Evolutionary conservation across 1,284 basidiomycete genomes (phyloP).

Genomic region (Schizophyllum commune): DNA sequence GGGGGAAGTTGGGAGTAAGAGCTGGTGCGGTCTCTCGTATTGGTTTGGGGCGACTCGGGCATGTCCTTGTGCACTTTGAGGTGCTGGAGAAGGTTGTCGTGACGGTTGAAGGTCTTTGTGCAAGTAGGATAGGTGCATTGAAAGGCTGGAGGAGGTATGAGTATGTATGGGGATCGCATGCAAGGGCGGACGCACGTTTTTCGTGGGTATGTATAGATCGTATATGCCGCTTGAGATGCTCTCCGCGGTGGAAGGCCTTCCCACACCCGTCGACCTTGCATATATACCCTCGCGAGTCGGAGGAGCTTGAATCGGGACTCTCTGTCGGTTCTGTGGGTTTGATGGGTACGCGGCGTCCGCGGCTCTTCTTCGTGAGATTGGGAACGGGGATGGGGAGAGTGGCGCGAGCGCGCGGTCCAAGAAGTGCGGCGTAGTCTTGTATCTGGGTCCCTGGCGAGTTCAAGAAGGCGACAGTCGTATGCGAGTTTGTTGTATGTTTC

Average conservation of each 20-base stretch:
- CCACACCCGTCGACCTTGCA: constrained; percentile 35
- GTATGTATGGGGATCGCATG: constrained; percentile 3
- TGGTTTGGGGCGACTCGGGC: neutral
- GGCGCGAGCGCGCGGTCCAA: constrained; percentile 17
- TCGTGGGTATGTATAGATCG: constrained; percentile 62
- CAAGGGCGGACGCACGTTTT: constrained; percentile 40
- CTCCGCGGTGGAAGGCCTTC: constrained; percentile 30
- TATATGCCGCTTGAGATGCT: constrained; percentile 63
- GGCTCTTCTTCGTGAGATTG: constrained; percentile 64
- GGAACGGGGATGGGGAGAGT: constrained; percentile 56
- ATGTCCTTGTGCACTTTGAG: constrained; percentile 42
- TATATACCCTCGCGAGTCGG: constrained; percentile 23
- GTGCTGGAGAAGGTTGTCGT: constrained; percentile 80
- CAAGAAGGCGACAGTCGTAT: neutral
- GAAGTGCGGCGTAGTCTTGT: neutral
- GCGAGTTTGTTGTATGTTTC: neutral
- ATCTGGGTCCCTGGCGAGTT: neutral
- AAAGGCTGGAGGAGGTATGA: constrained; percentile 45
- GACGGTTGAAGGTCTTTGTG: constrained; percentile 75
- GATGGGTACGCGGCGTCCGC: constrained; percentile 61
- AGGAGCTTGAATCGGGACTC: neutral
- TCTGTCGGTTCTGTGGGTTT: constrained; percentile 20
- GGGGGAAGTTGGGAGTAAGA: neutral
- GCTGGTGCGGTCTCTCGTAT: neutral
- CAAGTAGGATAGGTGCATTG: constrained; percentile 69